Evolutionary conservation across 306 rosid genomes (phyloP), one percentile per base, ranked within the genome.

Genomic region (Sphenostylis stenocarpa): DNA sequence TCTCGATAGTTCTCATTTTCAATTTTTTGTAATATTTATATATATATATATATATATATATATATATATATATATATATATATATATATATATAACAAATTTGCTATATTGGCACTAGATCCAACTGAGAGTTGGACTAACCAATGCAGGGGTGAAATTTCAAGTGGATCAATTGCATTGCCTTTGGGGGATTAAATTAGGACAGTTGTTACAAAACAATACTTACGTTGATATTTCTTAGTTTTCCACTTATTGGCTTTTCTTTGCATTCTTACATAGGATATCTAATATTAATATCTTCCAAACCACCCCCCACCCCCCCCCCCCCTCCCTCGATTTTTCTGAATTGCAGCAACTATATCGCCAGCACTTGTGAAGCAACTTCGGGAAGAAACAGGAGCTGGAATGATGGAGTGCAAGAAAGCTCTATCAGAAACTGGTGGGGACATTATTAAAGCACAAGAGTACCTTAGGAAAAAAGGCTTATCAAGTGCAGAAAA

Each of bases 401-500:
- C 99, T 49, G 98, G 99, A 86, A 96, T 96, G 99, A 96, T 96
- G 99, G 98, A 96, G 79, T 96, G 99, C 94, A 96, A 96, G 84
- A 92, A 86, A 1, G 96, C 98, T 36, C 84, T 96, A 44, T 75
- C 93, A 0, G 98, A 92, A 85, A 87, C 91, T 39, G 96, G 83
- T 39, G 96, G 98, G 12, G 96, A 91, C 86, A 84, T 90, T 74
- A 72, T 73, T 44, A 88, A 91, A 85, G 98, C 99, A 81, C 96
- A 79, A 78, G 99, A 93, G 70, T 86, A 86, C 79, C 99, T 96
- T 23, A 83, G 99, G 51, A 91, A 88, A 69, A 96, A 96, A 88
- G 99, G 99, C 70, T 85, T 96, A 75, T 91, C 98, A 20, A 93
- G 99, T 75, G 99, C 99, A 44, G 99, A 92, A 43, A 96, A 92